Percentiles rank a stretch among this genome's conserved stretches.
These are phyloP conservation scores for Ploettnerulaceae sp. DNA, from an alignment of 2,329 filamentous ascomycete genomes.

Conservation along the genomic window DNA sequence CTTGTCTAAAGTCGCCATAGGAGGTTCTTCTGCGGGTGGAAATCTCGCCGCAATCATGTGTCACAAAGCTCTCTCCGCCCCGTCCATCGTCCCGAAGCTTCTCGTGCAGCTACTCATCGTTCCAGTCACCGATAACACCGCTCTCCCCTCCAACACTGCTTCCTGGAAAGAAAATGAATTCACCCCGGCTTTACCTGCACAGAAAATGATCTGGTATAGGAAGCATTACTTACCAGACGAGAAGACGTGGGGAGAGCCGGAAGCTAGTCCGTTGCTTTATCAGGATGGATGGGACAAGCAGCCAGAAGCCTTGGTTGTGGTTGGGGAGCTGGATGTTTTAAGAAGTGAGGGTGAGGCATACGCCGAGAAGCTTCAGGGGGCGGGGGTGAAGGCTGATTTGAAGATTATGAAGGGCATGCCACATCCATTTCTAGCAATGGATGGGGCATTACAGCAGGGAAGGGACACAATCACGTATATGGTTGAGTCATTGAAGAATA, in stretches of 20 bases:
- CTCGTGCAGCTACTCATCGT: conserved; percentile 50
- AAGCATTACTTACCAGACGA: conserved; percentile 49
- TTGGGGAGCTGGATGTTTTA: conserved; percentile 53
- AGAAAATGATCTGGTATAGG: conserved; percentile 59
- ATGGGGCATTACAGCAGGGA: conserved; percentile 48
- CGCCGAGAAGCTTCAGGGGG: conserved; percentile 42
- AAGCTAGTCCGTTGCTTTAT: conserved; percentile 52
- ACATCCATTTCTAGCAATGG: conserved; percentile 56
- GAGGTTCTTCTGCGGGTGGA: conserved; percentile 48
- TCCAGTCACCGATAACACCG: conserved; percentile 55
- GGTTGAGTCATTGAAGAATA: conserved; percentile 24
- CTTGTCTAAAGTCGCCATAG: conserved; percentile 41
- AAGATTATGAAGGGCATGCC: conserved; percentile 51
- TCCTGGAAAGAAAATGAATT: conserved; percentile 49
- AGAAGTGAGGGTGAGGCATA: conserved; percentile 49
- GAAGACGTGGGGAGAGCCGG: conserved; percentile 43
- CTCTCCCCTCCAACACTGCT: conserved; percentile 39
- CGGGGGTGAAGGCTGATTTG: conserved; percentile 45
- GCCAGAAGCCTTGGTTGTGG: conserved; percentile 47
- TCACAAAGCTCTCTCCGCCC: conserved; percentile 39
- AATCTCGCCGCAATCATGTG: conserved; percentile 50
- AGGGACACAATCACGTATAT: conserved; percentile 43
- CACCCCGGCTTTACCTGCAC: conserved; percentile 47
- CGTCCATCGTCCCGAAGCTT: conserved; percentile 36
- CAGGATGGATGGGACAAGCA: conserved; percentile 42